Evolutionary conservation across 345 rosid species (phyloP).

Genomic region (Citrus sp.): DNA sequence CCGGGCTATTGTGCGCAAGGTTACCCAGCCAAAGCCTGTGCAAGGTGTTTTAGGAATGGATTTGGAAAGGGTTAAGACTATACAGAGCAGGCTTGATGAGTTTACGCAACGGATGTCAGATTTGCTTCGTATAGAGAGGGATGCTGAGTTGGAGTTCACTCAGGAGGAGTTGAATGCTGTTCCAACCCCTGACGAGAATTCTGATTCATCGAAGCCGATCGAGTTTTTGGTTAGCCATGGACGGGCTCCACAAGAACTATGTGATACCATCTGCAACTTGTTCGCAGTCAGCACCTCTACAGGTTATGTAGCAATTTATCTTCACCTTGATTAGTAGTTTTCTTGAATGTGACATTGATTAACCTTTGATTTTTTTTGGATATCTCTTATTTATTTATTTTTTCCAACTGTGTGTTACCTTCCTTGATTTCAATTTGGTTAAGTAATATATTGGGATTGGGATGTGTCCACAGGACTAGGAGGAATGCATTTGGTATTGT

Average conservation of each 20-base stretch:
- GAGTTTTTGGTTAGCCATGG: conserved; percentile 97
- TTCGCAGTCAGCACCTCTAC: conserved; percentile 78
- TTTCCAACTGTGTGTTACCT: background rate
- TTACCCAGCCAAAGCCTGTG: conserved; percentile 52
- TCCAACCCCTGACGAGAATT: conserved; percentile 72
- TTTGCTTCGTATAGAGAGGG: conserved; percentile 83
- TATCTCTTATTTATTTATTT: background rate
- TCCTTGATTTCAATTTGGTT: background rate
- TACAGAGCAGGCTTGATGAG: conserved; percentile 75
- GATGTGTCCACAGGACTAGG: conserved; percentile 64
- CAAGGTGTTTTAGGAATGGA: conserved; percentile 88
- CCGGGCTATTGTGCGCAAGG: conserved; percentile 72
- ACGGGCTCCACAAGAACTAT: conserved; percentile 88
- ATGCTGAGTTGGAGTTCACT: conserved; percentile 88
- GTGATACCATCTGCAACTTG: conserved; percentile 95
- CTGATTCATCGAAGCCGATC: conserved; percentile 64
- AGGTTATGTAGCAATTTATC: conserved; percentile 41
- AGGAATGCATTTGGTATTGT: conserved; percentile 90
- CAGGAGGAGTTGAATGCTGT: conserved; percentile 92
- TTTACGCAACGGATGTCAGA: conserved; percentile 70
- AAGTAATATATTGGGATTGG: conserved; percentile 14
- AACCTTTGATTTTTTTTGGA: conserved; percentile 3
- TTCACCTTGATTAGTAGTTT: conserved; percentile 7
- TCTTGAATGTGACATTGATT: background rate
- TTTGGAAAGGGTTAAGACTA: conserved; percentile 63